Evolutionary conservation across 306 rosid species (phyloP), one percentile per base, ranked within the genome.

Genomic region (Coriaria nepalensis): DNA sequence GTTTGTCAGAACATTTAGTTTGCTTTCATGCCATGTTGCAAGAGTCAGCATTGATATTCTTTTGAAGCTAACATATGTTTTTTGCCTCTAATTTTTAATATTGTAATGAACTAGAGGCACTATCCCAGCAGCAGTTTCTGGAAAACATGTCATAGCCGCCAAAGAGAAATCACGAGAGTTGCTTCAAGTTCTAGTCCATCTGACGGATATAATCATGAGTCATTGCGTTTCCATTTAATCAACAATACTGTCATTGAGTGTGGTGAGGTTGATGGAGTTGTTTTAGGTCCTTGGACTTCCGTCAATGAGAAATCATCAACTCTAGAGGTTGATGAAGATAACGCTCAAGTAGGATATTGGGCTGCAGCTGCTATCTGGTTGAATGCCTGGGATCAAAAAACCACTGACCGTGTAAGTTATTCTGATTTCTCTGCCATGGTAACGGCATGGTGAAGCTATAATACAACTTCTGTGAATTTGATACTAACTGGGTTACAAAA

Each of bases 41-140:
- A 5, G 7, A 55, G 41, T 55, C 35, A 8, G 47, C 37, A 42
- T 10, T 5, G 46, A 60, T 59, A 49, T 40, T 54, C 43, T 57
- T 49, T 49, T 50, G 56, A 55, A 68, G 48, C 79, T 75, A 52
- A 75, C 59, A 59, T 62, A 59, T 65, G 52, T 45, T 41, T 60
- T 68, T 52, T 52, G 47, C 33, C 67, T 37, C 67, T 34, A 62
- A 37, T 46, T 37, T 55, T 49, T 68, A 53, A 65, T 59, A 68
- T 57, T 50, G 62, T 9, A 36, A 60, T 51, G 70, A 63, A 52
- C 67, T 68, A 88, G 97, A 84, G 90, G 66, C 84, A 81, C 69
- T 88, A 88, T 68, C 90, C 93, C 35, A 78, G 93, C 83, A 76
- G 82, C 57, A 74, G 85, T 61, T 88, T 83, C 86, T 88, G 95